Base-by-base conservation (phyloP, 2,329 filamentous ascomycete species). In the Xylaria arbuscula region DNA sequence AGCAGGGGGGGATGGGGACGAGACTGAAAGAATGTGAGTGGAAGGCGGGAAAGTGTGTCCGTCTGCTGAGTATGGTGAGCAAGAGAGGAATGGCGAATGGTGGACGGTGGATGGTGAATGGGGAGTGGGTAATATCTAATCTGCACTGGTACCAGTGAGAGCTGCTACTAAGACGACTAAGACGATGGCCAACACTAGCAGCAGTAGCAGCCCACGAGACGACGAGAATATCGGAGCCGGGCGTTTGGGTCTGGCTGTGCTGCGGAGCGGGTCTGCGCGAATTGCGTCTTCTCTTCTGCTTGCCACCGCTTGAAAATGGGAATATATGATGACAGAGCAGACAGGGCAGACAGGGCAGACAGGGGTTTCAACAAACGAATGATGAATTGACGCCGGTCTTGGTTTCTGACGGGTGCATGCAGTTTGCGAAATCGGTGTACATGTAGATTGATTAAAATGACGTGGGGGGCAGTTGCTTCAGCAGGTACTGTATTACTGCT, bases 231-330 rank as follows among this genome's bases (percentile, higher is more conserved):
- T 62, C 65, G 68, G 65, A 65, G 56, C 64, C 57, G 53, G 60
- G 51, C 22, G 57, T 50, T 22, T 28, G 65, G 38, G 51, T 22
- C 60, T 60, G n/a, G 51, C n/a, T n/a, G 53, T 32, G 19, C 50
- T 15, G 38, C 19, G 28, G 36, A 47, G 68, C 64, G 62, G 67
- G 67, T 69, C 66, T 68, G 58, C 58, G 66, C 34, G 34, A 53
- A 62, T 19, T 54, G 58, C 57, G 58, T 40, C 51, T 42, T n/a
- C 17, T 17, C 17, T 63, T 38, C 28, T 45, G n/a, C 8, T 19
- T 42, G 45, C 19, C 50, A 19, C 40, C 56, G 15, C 55, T 42
- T 32, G 24, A 9, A 17, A 4, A 2, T 54, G 15, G 4, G 7
- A 28, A 22, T 11, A 10, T 28, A 22, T 51, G 42, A 53, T 40